Evolutionary conservation across 164 flowering plant genomes (phyloP).

Genomic region (Tetrastigma voinierianum): DNA sequence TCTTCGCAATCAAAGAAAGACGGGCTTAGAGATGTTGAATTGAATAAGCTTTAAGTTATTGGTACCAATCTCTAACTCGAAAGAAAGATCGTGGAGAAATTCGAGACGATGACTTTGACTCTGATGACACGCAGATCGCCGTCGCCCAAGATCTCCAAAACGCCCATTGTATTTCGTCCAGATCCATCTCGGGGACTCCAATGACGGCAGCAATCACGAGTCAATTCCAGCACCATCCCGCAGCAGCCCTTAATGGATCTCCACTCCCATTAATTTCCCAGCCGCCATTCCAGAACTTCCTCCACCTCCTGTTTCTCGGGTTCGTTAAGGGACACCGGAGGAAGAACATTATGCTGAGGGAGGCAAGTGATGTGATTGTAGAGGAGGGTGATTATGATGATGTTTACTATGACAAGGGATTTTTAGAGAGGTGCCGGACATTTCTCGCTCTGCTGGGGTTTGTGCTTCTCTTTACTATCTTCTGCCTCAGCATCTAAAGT

Average conservation of each 20-base stretch:
- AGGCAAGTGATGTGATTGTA: slow-evolving; percentile 25
- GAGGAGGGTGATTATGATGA: slow-evolving; percentile 31
- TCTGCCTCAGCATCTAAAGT: slow-evolving; percentile 68
- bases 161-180: slow-evolving; percentile 43
- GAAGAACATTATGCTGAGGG: slow-evolving; percentile 24
- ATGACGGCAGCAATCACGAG: slow-evolving; percentile 36
- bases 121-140: slow-evolving; percentile 33
- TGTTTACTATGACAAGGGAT: slow-evolving; percentile 8
- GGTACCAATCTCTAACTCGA: background rate
- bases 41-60: background rate
- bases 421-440: slow-evolving; percentile 34
- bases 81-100: background rate
- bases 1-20: too few species aligned
- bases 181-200: slow-evolving; percentile 43
- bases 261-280: slow-evolving; percentile 24
- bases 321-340: slow-evolving; percentile 15
- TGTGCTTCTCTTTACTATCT: slow-evolving; percentile 35
- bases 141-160: slow-evolving; percentile 29
- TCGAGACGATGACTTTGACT: slow-evolving; percentile 31
- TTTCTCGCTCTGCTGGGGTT: slow-evolving; percentile 38
- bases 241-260: slow-evolving; percentile 31
- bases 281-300: slow-evolving; percentile 24
- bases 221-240: slow-evolving; percentile 22
- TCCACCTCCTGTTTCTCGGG: slow-evolving; percentile 34
- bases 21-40: background rate